Percentiles rank a stretch among this genome's conserved stretches.
Conservation (phyloP, 768 basidiomycete genomes). For the Boletus subparvulus region DNA sequence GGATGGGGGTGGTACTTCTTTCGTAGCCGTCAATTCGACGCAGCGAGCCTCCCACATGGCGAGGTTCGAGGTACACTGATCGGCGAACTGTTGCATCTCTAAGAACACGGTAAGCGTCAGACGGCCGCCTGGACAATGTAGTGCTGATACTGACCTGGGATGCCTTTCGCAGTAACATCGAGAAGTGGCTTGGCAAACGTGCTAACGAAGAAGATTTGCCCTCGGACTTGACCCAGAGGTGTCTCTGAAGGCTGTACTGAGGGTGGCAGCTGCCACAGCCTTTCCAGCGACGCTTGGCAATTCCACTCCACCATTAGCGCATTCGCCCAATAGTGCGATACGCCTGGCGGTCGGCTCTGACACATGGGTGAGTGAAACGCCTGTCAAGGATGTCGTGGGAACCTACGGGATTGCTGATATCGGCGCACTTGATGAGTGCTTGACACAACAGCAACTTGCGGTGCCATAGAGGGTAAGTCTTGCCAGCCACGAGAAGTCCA, state of each 20-base stretch:
- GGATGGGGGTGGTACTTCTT: conserved; percentile 2
- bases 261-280: conserved; percentile 66
- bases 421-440: conserved; percentile 93
- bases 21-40: conserved; percentile 36
- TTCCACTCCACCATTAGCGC: conserved; percentile 91
- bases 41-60: conserved; percentile 61
- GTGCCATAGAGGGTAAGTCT: conserved; percentile 38
- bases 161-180: conserved; percentile 64
- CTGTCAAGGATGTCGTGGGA: neutral
- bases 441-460: conserved; percentile 79
- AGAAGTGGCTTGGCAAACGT: conserved; percentile 83
- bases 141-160: conserved; percentile 58
- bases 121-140: neutral
- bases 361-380: conserved; percentile 4
- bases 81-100: conserved; percentile 71
- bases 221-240: conserved; percentile 66
- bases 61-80: conserved; percentile 69
- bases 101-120: conserved; percentile 12
- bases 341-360: conserved; percentile 89
- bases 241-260: conserved; percentile 49
- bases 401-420: conserved; percentile 97
- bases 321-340: conserved; percentile 90
- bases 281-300: conserved; percentile 84
- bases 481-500: conserved; percentile 44
- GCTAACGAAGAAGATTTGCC: conserved; percentile 88